Evolutionary conservation across 306 rosid genomes (phyloP).

Genomic region (Castanea crenata): DNA sequence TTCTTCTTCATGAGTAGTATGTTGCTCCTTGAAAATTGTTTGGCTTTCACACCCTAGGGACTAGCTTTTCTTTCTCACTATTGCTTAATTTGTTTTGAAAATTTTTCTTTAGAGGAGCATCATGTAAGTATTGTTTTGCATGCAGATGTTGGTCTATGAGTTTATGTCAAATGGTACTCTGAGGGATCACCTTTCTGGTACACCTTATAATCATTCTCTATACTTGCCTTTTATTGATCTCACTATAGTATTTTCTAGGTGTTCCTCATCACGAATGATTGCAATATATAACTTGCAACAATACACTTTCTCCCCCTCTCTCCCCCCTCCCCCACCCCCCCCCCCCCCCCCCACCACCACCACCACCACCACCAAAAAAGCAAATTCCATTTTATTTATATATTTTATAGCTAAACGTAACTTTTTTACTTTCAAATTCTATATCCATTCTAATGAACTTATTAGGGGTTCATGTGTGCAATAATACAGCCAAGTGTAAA

Average conservation of each 20-base stretch:
- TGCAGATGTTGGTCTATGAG: constrained; percentile 91
- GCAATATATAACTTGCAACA: no score
- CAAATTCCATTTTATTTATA: no score
- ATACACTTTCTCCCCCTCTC: no score
- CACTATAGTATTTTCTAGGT: no score
- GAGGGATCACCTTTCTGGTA: constrained; percentile 85
- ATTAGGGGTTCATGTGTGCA: constrained; percentile 8
- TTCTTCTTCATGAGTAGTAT: not conserved
- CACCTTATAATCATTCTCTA: constrained; percentile 15
- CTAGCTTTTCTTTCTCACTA: constrained; percentile 9
- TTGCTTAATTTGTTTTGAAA: constrained; percentile 17
- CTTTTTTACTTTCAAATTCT: no score
- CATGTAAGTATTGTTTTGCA: constrained; percentile 12
- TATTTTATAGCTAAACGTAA: no score
- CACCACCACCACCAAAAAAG: no score
- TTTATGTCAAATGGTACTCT: constrained; percentile 88
- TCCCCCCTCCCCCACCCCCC: no score
- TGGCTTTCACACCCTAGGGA: not conserved
- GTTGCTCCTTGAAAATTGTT: not conserved
- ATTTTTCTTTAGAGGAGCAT: not conserved
- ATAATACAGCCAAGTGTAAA: constrained; percentile 47
- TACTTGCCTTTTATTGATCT: not conserved
- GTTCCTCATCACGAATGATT: no score
- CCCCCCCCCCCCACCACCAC: no score
- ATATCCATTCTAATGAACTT: not conserved